Evolutionary conservation across 2,329 filamentous ascomycete genomes (phyloP).

Genomic region (Tolypocladium inflatum): DNA sequence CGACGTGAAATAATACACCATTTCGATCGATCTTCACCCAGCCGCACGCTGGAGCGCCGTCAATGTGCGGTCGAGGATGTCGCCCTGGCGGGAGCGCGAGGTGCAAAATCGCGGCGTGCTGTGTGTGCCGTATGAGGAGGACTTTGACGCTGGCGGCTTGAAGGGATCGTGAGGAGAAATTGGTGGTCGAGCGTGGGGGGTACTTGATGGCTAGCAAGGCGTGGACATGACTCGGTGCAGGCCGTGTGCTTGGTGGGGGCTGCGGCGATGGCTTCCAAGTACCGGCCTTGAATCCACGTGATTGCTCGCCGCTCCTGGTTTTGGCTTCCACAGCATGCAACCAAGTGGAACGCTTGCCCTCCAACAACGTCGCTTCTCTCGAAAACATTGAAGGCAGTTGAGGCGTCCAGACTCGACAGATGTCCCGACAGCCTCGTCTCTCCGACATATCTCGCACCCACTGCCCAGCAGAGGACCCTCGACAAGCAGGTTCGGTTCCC

Average conservation of each 20-base stretch:
- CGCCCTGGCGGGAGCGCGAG: too few species aligned
- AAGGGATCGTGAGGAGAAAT: background rate
- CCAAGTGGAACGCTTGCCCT: background rate
- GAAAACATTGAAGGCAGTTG: background rate
- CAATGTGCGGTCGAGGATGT: too few species aligned
- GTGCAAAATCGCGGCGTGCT: background rate
- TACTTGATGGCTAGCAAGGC: background rate
- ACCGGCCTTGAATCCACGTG: background rate
- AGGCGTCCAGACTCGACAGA: background rate
- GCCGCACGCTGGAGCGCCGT: background rate
- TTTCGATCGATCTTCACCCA: conserved; percentile 24
- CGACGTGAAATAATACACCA: conserved; percentile 97
- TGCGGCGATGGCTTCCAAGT: background rate
- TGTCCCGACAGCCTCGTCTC: background rate
- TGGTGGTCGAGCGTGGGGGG: background rate
- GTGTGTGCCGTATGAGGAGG: too few species aligned
- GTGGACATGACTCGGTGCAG: rapidly evolving
- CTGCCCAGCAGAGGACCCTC: background rate
- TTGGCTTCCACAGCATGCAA: background rate
- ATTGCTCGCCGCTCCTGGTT: background rate
- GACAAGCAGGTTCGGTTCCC: background rate
- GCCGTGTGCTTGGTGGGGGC: background rate
- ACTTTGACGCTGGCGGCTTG: background rate
- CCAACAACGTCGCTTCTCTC: background rate
- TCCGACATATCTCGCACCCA: background rate